phyloP scores from a whole-genome alignment of 805 yeast genomes.

The Jamesozyma piceae region DNA sequence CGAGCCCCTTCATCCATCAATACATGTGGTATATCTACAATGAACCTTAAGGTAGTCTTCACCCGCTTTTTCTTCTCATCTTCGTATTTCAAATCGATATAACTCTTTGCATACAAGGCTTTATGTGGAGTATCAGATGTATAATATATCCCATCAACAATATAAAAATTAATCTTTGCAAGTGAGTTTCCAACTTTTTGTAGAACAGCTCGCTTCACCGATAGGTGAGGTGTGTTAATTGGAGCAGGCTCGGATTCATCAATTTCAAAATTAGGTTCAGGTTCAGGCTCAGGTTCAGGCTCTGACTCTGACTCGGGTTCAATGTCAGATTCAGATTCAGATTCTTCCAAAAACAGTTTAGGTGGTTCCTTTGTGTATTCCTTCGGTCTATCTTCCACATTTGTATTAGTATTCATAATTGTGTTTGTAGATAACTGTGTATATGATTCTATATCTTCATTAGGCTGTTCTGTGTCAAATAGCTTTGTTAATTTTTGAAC shows the following conservation, averaged over 20 bases:
- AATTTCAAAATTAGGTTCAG: neutral
- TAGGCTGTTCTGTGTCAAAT: too few species aligned
- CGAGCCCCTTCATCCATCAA: constrained; percentile 4
- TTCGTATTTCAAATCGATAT: constrained; percentile 1
- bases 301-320: neutral
- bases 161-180: neutral
- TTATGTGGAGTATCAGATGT: constrained; percentile 1
- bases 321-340: too few species aligned
- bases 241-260: neutral
- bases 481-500: too few species aligned
- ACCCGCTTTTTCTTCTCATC: neutral
- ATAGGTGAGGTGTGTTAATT: neutral
- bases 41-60: neutral
- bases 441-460: too few species aligned
- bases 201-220: neutral
- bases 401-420: too few species aligned
- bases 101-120: neutral
- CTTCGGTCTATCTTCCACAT: too few species aligned
- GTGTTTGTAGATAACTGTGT: too few species aligned
- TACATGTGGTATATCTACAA: constrained; percentile 5
- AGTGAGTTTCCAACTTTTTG: neutral
- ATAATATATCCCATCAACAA: neutral
- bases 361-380: too few species aligned
- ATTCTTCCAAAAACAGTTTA: too few species aligned
- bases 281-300: neutral